A percentile compares a stretch with the other conserved stretches of the same genome.
These are phyloP conservation scores for Wickerhamiella musiphila DNA, from an alignment of 805 yeast species.

Conservation along the genomic window DNA sequence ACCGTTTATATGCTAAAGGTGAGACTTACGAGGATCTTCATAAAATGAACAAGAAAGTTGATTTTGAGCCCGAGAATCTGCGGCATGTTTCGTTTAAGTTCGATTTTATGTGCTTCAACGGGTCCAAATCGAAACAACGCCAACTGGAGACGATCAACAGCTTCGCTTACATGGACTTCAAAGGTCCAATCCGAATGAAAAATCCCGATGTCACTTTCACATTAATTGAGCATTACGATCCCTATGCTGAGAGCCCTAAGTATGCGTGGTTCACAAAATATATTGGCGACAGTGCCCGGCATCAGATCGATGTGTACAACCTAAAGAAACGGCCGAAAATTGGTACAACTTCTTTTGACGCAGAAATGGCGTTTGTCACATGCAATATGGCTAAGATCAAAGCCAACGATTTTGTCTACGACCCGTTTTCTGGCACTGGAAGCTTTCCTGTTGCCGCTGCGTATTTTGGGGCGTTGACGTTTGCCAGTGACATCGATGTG, in stretches of 20 bases:
- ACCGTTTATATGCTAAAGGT: slow-evolving; percentile 75
- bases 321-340: slow-evolving; percentile 68
- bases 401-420: slow-evolving; percentile 54
- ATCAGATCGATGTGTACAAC: slow-evolving; percentile 61
- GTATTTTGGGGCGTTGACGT: slow-evolving; percentile 57
- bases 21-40: slow-evolving; percentile 39
- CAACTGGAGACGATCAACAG: slow-evolving; percentile 51
- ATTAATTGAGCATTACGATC: slow-evolving; percentile 55
- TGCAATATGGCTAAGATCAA: slow-evolving; percentile 71
- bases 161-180: slow-evolving; percentile 49
- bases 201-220: slow-evolving; percentile 55
- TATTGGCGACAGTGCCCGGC: slow-evolving; percentile 46
- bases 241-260: slow-evolving; percentile 32
- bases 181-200: slow-evolving; percentile 66
- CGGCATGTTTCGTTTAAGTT: slow-evolving; percentile 50
- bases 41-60: slow-evolving; percentile 25
- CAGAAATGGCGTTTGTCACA: slow-evolving; percentile 73
- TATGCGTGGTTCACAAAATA: slow-evolving; percentile 61
- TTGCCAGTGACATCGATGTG: slow-evolving; percentile 87
- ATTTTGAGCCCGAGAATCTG: slow-evolving; percentile 21
- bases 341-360: slow-evolving; percentile 95
- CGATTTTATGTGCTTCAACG: slow-evolving; percentile 63
- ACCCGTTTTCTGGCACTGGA: slow-evolving; percentile 96
- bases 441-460: slow-evolving; percentile 83
- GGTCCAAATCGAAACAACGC: slow-evolving; percentile 34